Conservation (phyloP, 2,329 filamentous ascomycete genomes). For the Xylaria arbuscula region DNA sequence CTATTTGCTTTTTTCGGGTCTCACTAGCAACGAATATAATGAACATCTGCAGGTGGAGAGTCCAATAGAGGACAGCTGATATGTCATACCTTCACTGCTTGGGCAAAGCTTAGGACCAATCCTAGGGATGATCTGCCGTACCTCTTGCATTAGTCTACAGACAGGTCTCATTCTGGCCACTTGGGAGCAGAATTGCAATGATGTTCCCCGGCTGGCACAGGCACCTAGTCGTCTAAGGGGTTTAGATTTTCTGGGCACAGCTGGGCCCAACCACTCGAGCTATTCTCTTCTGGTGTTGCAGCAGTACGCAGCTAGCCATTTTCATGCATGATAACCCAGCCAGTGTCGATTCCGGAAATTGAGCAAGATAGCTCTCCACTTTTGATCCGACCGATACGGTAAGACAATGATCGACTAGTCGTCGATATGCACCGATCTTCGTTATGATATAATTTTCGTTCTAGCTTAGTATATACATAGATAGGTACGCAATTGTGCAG, state of each 20-base stretch:
- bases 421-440: neutral
- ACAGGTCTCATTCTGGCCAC: constrained; percentile 11
- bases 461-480: neutral
- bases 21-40: constrained; percentile 26
- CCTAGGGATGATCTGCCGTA: constrained; percentile 37
- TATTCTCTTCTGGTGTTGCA: constrained; percentile 30
- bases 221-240: constrained; percentile 16
- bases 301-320: constrained; percentile 26
- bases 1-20: constrained; percentile 35
- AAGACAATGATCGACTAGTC: constrained; percentile 11
- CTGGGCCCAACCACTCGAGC: constrained; percentile 25
- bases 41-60: constrained; percentile 21
- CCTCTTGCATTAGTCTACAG: constrained; percentile 30
- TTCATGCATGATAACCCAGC: constrained; percentile 24
- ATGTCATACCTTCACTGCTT: constrained; percentile 24
- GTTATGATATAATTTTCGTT: neutral
- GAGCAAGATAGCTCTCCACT: constrained; percentile 27
- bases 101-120: constrained; percentile 16
- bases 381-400: constrained; percentile 15
- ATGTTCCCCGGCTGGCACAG: constrained; percentile 5
- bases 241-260: constrained; percentile 30
- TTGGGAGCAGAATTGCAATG: constrained; percentile 1
- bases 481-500: neutral
- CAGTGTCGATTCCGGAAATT: constrained; percentile 30
- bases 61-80: constrained; percentile 34